Evolutionary conservation across 768 basidiomycete species (phyloP), one percentile per base, ranked within the genome.

Genomic region (Trametes cubensis): DNA sequence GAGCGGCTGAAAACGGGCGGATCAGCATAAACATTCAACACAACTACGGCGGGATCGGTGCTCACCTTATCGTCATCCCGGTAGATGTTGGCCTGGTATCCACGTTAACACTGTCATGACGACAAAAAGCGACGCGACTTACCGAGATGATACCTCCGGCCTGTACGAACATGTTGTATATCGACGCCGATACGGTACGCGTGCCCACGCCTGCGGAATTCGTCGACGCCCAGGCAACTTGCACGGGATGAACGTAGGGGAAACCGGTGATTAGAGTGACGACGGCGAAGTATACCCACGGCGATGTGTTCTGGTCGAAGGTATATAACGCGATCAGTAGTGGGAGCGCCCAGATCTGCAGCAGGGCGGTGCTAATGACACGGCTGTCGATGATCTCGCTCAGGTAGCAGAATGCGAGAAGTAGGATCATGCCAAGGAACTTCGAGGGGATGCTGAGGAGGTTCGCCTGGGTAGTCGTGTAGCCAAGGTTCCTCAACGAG

Each of bases 151-250:
- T 81, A 10, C 76, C 78, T 7, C 82, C 82, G 3, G 82, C 81
- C 69, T 87, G 85, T 15, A 87, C 85, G 65, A 82, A 83, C 81
- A 88, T 86, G 65, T 87, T 88, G 71, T 88, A 87, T 26, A 85
- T 73, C 1, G 77, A 76, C 10, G 78, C 75, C 2, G 72, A 71
- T 13, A 78, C 75, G 10, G 75, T 84, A 68, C 86, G 75, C 10
- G 83, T 85, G 41, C 82, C 75, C 5, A 88, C 87, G 55, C 81
- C 81, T 61, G 79, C 80, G 3, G 87, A 85, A 69, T 87, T 88
- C 54, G 82, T 76, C 2, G 83, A 85, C 0, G 80, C 79, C 84
- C 85, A 86, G 0, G 81, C 84, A 0, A 86, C 72, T 42, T 71
- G 72, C 1, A 73, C 54, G 0, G 72, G 72, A 41, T 73, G 72